Evolutionary conservation across 805 yeast genomes (phyloP).

Genomic region (Candida germanica): DNA sequence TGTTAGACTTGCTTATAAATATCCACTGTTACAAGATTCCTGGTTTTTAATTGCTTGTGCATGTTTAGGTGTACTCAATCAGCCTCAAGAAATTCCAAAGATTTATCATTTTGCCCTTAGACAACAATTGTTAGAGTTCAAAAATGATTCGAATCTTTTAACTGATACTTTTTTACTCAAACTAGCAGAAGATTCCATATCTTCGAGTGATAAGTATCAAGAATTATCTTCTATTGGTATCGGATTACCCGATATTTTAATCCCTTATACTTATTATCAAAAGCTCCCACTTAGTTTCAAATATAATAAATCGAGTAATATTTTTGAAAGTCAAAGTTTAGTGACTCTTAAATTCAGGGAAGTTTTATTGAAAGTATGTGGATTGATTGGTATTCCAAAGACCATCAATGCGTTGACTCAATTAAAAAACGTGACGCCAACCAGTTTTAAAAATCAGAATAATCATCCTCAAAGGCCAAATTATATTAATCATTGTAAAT

Average conservation of each 20-base stretch:
- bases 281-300: constrained; percentile 37
- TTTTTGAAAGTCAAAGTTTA: constrained; percentile 29
- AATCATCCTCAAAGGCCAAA: constrained; percentile 25
- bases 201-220: constrained; percentile 33
- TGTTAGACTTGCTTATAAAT: constrained; percentile 47
- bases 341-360: constrained; percentile 65
- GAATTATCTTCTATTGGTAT: constrained; percentile 42
- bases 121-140: constrained; percentile 38
- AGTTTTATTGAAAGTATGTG: constrained; percentile 72
- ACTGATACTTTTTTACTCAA: constrained; percentile 32
- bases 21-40: constrained; percentile 50
- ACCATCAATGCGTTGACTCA: constrained; percentile 74
- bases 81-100: constrained; percentile 75
- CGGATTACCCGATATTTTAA: constrained; percentile 38
- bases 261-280: constrained; percentile 37
- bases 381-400: constrained; percentile 80
- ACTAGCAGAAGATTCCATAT: constrained; percentile 39
- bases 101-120: constrained; percentile 66
- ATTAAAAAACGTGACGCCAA: constrained; percentile 65
- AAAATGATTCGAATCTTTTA: constrained; percentile 23
- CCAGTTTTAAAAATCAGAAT: constrained; percentile 21
- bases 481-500: constrained; percentile 29
- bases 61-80: constrained; percentile 75
- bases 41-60: constrained; percentile 86
- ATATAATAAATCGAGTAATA: constrained; percentile 31